Base-by-base conservation (phyloP, 257 asterid genomes). In the Cruciata laevipes region DNA sequence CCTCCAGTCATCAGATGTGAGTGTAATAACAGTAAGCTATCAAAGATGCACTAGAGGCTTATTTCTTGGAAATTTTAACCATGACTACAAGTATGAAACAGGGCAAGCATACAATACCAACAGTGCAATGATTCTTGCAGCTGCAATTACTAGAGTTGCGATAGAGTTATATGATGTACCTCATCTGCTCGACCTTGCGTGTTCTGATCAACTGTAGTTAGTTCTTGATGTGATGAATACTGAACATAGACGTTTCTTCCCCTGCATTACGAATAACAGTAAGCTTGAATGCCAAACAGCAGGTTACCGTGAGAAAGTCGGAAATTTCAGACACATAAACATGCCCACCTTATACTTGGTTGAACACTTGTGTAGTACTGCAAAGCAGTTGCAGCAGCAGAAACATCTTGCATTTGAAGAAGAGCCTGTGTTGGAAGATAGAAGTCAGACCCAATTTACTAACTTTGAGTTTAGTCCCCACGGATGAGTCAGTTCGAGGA, bases 191-290 rank as follows among this genome's bases (percentile, higher is more conserved):
- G 86, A 44, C 92, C 90, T 76, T 94, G 99, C 35, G 95, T 20
- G 80, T 74, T 85, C 79, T 94, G 99, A 75, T 94, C 99, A 87
- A 88, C 80, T 65, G 95, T 84, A 57, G 97, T 94, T 73, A 94
- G 80, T 75, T 94, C 99, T 79, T 94, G 99, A 78, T 94, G 99
- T 61, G 99, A 94, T 68, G 99, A 90, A 80, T 88, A 94, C 69
- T 94, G 99, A 77, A 90, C 77, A 74, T 94, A 94, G 60, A 94
- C 96, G 76, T 94, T 94, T 80, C 99, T 84, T 69, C 99, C 99
- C 87, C 99, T 90, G 71, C 20, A 64, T 49, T 13, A 27, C 74
- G 74, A 70, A 52, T 12, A 63, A 51, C 42, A 74, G 20, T 4
- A 65, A 55, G 47, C 71, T 66, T 14, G 37, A 62, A 55, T 31